A percentile compares a stretch with the other conserved stretches of the same genome.
Conservation (phyloP, 805 yeast genomes). For the Sugiyamaella chiloensis region DNA sequence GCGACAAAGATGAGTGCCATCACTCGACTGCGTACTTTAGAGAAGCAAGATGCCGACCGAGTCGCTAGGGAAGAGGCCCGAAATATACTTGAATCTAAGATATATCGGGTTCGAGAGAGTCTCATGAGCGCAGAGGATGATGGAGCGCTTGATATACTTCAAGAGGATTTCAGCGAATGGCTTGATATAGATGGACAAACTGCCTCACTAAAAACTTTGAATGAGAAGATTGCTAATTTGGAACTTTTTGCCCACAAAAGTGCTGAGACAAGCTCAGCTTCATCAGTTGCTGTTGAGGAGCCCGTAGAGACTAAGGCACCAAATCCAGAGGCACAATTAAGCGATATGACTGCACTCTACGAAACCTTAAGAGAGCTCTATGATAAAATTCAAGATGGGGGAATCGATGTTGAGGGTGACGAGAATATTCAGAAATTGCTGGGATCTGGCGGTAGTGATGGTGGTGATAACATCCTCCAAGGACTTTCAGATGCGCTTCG, state of each 20-base stretch:
- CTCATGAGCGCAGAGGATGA: constrained; percentile 48
- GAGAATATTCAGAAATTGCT: neutral
- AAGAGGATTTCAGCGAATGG: constrained; percentile 63
- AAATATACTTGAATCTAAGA: constrained; percentile 68
- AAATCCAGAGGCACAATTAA: neutral
- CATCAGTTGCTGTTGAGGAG: neutral
- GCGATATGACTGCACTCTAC: neutral
- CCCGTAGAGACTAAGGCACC: neutral
- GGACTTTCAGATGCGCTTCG: neutral
- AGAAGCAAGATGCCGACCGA: constrained; percentile 54
- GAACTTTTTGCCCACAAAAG: constrained; percentile 4
- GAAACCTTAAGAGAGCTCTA: neutral
- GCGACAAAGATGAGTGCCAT: constrained; percentile 46
- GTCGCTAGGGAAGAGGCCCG: constrained; percentile 52
- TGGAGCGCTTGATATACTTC: constrained; percentile 35
- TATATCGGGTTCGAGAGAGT: constrained; percentile 64
- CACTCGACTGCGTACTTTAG: constrained; percentile 50
- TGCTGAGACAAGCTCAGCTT: neutral
- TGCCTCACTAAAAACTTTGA: constrained; percentile 34
- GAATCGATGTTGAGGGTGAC: neutral
- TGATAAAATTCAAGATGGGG: neutral
- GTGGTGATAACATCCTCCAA: neutral
- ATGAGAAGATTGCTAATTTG: constrained; percentile 14
- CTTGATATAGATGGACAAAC: constrained; percentile 66
- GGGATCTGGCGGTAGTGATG: neutral